Conservation (phyloP, 140 eudicot species). For the Artemisia princeps region DNA sequence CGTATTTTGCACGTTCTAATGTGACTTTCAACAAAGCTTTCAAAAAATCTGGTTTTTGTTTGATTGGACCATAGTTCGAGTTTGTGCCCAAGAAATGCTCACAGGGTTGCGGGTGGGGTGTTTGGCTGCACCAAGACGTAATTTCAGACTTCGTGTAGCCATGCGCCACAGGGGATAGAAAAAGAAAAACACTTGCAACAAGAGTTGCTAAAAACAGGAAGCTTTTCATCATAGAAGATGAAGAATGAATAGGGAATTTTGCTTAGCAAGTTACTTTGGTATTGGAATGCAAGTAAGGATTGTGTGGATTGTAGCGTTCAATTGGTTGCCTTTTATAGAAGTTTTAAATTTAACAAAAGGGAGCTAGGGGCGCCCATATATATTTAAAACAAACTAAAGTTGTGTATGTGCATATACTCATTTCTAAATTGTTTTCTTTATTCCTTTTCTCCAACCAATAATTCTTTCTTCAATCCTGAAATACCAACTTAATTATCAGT, state of each 20-base stretch:
- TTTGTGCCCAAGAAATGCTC: conserved; percentile 37
- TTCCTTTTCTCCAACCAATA: conserved; percentile 22
- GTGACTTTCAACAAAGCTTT: conserved; percentile 44
- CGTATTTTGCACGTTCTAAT: conserved; percentile 45
- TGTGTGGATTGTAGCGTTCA: not conserved
- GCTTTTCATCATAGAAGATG: conserved; percentile 17
- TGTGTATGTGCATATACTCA: conserved; percentile 22
- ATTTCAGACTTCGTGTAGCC: conserved; percentile 32
- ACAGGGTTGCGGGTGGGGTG: conserved; percentile 66
- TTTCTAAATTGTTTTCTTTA: conserved; percentile 1
- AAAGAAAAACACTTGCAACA: conserved; percentile 17
- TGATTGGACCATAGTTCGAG: conserved; percentile 36
- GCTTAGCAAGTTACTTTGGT: too few relatives aligned
- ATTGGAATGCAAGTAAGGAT: not conserved
- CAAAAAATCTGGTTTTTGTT: conserved; percentile 45
- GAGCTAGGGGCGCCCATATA: too few relatives aligned
- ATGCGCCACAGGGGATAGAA: conserved; percentile 9
- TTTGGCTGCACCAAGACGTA: conserved; percentile 49
- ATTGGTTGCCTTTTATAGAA: not conserved
- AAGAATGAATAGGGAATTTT: not conserved
- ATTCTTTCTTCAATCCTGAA: not conserved
- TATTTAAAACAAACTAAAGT: conserved; percentile 13
- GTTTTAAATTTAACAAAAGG: too few relatives aligned
- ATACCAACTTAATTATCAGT: too few relatives aligned
- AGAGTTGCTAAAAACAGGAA: conserved; percentile 21